These are phyloP conservation scores for Picochlorum sp. DNA, from an alignment of 139 green algal species.

Conservation along the genomic window DNA sequence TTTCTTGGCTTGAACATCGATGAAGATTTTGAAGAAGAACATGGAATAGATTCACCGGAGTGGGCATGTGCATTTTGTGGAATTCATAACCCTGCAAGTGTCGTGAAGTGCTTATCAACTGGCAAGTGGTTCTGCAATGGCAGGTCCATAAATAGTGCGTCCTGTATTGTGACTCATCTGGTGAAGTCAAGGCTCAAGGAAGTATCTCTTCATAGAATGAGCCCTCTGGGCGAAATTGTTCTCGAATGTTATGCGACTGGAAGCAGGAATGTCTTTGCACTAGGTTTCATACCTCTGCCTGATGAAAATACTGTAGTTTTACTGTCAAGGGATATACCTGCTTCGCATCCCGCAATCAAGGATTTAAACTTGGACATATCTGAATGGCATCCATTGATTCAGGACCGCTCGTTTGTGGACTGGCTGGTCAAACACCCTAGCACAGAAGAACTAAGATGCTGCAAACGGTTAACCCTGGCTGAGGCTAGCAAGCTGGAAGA, in stretches of 20 bases:
- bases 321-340: constrained; percentile 69
- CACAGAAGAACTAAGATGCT: constrained; percentile 50
- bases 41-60: constrained; percentile 36
- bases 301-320: constrained; percentile 73
- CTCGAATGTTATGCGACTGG: constrained; percentile 94
- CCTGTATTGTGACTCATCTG: constrained; percentile 85
- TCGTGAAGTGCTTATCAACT: constrained; percentile 82
- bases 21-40: constrained; percentile 33
- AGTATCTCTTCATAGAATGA: constrained; percentile 83
- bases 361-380: constrained; percentile 66
- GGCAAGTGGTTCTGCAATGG: constrained; percentile 96
- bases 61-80: constrained; percentile 85
- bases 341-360: constrained; percentile 59
- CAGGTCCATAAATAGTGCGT: constrained; percentile 50
- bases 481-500: constrained; percentile 68
- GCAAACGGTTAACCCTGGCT: constrained; percentile 52
- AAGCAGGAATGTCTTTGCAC: constrained; percentile 85
- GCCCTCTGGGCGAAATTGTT: constrained; percentile 82
- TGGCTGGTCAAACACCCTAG: constrained; percentile 68
- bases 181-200: constrained; percentile 48
- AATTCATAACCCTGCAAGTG: constrained; percentile 73
- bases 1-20: no score
- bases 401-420: constrained; percentile 73
- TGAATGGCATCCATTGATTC: constrained; percentile 90
- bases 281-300: constrained; percentile 89